phyloP scores from a whole-genome alignment of 2,329 filamentous ascomycete species.

The Fusarium anguioides region DNA sequence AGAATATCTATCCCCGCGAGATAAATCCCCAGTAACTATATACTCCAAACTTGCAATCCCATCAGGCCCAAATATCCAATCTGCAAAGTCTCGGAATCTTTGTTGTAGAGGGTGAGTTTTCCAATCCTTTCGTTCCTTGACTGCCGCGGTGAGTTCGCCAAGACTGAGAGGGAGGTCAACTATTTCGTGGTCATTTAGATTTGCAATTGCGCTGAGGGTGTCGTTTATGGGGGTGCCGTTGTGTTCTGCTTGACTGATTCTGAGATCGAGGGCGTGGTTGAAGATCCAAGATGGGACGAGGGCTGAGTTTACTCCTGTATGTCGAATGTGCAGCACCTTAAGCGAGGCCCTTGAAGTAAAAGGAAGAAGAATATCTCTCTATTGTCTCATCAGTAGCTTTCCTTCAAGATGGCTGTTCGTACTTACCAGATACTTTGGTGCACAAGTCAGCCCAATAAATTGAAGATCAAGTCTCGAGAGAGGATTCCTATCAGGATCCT shows the following conservation, averaged over 20 bases:
- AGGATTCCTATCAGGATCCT: neutral
- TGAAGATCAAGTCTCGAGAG: neutral
- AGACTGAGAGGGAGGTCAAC: accelerated
- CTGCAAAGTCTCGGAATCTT: neutral
- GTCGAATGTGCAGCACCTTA: conserved; percentile 1
- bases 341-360: neutral
- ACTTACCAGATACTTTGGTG: neutral
- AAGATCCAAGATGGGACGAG: neutral
- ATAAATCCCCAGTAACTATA: accelerated
- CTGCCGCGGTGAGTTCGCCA: accelerated
- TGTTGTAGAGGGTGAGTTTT: neutral
- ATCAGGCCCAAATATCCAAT: neutral
- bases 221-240: neutral
- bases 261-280: neutral
- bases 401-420: accelerated
- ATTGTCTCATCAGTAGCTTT: accelerated
- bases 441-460: conserved; percentile 4
- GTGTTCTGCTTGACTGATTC: neutral
- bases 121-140: neutral
- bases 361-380: neutral
- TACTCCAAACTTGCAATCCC: neutral
- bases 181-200: accelerated
- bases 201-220: accelerated
- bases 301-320: neutral
- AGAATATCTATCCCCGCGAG: accelerated